Evolutionary conservation across 1,284 basidiomycete genomes (phyloP).

Genomic region (Trichosporon inkin): DNA sequence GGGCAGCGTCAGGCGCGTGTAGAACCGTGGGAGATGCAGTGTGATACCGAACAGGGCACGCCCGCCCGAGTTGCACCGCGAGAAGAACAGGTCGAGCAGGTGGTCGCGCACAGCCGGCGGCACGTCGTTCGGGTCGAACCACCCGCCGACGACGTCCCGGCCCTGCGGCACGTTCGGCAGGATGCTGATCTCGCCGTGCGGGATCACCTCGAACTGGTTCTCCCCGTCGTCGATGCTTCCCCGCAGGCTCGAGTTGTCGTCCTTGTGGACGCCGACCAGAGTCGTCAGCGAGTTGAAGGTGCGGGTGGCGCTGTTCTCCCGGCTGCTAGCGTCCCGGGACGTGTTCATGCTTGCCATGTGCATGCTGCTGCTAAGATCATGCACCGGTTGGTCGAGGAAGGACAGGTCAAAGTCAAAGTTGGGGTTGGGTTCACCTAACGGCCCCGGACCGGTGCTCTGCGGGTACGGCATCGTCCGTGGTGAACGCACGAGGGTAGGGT

Average conservation of each 20-base stretch:
- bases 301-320: not conserved
- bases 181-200: conserved; percentile 16
- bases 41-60: conserved; percentile 13
- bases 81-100: conserved; percentile 33
- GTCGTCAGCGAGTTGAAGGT: not conserved
- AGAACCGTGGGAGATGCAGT: conserved; percentile 29
- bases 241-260: conserved; percentile 3
- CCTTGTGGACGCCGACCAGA: conserved; percentile 2
- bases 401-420: conserved; percentile 24
- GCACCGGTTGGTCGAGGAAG: conserved; percentile 23
- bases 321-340: not conserved
- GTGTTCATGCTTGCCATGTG: conserved; percentile 6
- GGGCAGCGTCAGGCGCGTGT: conserved; percentile 27
- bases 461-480: conserved; percentile 10
- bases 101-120: conserved; percentile 36
- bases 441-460: conserved; percentile 24
- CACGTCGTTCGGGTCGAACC: conserved; percentile 40
- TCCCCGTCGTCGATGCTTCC: conserved; percentile 7
- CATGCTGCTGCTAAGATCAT: conserved; percentile 19
- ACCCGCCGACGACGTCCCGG: conserved; percentile 29
- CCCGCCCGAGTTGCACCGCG: conserved; percentile 13
- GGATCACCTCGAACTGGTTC: conserved; percentile 5
- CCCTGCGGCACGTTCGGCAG: conserved; percentile 19
- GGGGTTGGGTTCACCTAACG: conserved; percentile 15
- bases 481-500: not conserved